Evolutionary conservation across 75 land plant species (phyloP).

Genomic region (Selaginella tamariscina): DNA sequence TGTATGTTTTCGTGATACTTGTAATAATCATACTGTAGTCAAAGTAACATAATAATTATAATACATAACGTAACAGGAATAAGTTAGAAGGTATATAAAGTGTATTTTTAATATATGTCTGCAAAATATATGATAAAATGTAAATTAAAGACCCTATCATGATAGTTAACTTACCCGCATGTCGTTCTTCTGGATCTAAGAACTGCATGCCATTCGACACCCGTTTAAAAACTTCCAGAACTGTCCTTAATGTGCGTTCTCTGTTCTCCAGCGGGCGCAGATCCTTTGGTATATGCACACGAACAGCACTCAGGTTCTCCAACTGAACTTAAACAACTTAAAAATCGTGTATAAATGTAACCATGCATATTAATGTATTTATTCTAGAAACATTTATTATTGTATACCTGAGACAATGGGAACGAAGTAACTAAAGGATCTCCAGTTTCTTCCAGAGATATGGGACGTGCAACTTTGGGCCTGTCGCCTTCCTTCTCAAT

Average conservation of each 20-base stretch:
- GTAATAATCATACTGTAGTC: too few species aligned
- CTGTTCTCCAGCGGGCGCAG: conserved; percentile 71
- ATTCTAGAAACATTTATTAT: background rate
- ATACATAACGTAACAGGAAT: too few species aligned
- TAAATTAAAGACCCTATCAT: background rate
- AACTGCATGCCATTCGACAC: conserved; percentile 65
- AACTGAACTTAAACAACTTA: too few species aligned
- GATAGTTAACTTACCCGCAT: conserved; percentile 45
- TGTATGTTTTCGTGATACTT: too few species aligned
- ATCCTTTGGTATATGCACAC: conserved; percentile 62
- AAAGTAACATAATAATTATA: too few species aligned
- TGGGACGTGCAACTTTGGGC: conserved; percentile 39
- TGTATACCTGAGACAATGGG: conserved; percentile 59
- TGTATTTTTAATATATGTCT: too few species aligned
- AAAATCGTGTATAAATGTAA: too few species aligned
- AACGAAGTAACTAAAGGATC: conserved; percentile 83
- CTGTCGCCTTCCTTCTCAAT: conserved; percentile 34
- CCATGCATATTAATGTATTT: background rate
- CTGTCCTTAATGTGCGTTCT: conserved; percentile 58
- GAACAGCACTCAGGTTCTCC: conserved; percentile 51
- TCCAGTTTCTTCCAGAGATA: conserved; percentile 54
- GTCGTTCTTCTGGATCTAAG: conserved; percentile 85
- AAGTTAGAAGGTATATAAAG: too few species aligned
- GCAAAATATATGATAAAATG: too few species aligned
- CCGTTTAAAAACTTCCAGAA: conserved; percentile 57